These are phyloP conservation scores for Heterobasidion occidentale DNA, from an alignment of 1,284 basidiomycete genomes.

Conservation along the genomic window DNA sequence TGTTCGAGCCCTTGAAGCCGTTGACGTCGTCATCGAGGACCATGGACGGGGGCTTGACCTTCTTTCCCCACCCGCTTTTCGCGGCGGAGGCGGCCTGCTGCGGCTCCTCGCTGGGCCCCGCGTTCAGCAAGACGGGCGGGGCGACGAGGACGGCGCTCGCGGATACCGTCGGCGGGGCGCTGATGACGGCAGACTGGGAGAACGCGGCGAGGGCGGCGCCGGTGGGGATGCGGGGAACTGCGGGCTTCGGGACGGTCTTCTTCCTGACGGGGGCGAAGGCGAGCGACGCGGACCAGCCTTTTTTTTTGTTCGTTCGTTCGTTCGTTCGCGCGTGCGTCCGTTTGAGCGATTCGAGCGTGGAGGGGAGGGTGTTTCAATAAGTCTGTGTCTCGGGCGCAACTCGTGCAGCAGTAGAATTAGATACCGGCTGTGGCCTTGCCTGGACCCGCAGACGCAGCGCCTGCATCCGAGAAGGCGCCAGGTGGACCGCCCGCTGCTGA, in stretches of 20 bases:
- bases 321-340: no score
- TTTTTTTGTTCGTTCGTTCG: background rate
- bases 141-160: conserved; percentile 64
- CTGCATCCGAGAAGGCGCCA: conserved; percentile 15
- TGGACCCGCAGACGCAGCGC: conserved; percentile 25
- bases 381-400: conserved; percentile 21
- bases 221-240: conserved; percentile 42
- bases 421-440: conserved; percentile 78
- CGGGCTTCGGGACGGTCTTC: conserved; percentile 42
- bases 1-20: conserved; percentile 60
- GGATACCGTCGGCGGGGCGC: conserved; percentile 33
- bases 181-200: conserved; percentile 13
- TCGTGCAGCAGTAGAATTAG: conserved; percentile 32
- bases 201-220: conserved; percentile 14
- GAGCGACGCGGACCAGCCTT: conserved; percentile 82
- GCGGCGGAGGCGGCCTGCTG: conserved; percentile 19
- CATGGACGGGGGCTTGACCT: conserved; percentile 85
- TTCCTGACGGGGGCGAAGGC: conserved; percentile 68
- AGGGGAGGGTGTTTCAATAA: conserved; percentile 23
- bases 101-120: conserved; percentile 8
- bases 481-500: conserved; percentile 15
- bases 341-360: no score
- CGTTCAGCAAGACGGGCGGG: conserved; percentile 51
- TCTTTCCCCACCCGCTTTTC: conserved; percentile 64
- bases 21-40: conserved; percentile 82